Conservation (phyloP, 1,284 basidiomycete species). For the Peniophora sp. region DNA sequence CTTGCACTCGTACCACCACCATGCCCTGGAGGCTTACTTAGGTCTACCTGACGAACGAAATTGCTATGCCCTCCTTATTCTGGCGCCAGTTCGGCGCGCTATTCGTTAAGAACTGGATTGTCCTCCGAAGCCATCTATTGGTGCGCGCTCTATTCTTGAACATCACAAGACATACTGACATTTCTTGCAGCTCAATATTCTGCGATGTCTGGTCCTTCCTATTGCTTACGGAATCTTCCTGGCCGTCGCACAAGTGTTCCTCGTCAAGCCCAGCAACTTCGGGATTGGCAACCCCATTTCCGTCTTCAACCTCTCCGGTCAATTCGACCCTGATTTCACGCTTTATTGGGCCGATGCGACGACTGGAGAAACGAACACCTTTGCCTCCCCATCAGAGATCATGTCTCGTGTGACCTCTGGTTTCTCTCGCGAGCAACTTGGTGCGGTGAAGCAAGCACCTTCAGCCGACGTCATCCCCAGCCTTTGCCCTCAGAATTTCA, state of each 20-base stretch:
- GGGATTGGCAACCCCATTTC: conserved; percentile 54
- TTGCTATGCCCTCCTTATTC: background rate
- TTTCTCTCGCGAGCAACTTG: conserved; percentile 37
- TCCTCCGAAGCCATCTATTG: background rate
- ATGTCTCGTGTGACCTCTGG: conserved; percentile 47
- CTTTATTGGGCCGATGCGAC: conserved; percentile 62
- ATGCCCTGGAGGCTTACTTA: no score
- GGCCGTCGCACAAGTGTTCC: conserved; percentile 52
- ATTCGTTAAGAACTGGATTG: conserved; percentile 1
- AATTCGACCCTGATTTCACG: conserved; percentile 43
- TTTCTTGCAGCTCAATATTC: conserved; percentile 44
- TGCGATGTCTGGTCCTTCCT: conserved; percentile 63
- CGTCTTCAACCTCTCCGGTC: conserved; percentile 38
- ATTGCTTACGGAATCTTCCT: conserved; percentile 65
- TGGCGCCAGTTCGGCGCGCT: conserved; percentile 1
- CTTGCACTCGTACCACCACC: no score
- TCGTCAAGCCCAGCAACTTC: conserved; percentile 52
- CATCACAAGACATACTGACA: conserved; percentile 1
- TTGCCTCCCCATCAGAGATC: conserved; percentile 44
- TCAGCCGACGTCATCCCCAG: conserved; percentile 40
- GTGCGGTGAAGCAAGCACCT: conserved; percentile 39
- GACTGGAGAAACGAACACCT: conserved; percentile 31
- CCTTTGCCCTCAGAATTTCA: conserved; percentile 69
- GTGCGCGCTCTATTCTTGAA: conserved; percentile 1
- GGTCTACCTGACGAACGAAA: no score